phyloP scores from a whole-genome alignment of 148 eudicot genomes.

The Vaccinium macrocarpon region DNA sequence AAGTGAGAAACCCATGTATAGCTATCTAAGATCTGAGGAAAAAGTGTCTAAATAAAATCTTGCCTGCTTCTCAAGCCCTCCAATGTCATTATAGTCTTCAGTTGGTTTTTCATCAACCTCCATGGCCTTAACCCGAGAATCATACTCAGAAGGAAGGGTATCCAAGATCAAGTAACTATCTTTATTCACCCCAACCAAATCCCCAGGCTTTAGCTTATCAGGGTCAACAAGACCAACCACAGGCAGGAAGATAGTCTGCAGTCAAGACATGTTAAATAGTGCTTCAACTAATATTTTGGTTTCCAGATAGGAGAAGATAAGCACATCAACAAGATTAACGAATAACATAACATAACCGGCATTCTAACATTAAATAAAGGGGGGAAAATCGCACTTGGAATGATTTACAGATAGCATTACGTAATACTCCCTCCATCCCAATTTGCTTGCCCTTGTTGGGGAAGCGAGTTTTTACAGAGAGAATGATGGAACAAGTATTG shows the following conservation, averaged over 20 bases:
- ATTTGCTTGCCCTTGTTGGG: no score
- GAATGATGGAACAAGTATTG: no score
- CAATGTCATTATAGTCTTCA: slow-evolving; percentile 95
- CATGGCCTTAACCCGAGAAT: slow-evolving; percentile 97
- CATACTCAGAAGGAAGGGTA: slow-evolving; percentile 92
- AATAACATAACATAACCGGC: background rate
- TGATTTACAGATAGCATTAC: background rate
- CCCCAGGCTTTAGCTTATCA: slow-evolving; percentile 91
- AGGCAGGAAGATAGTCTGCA: slow-evolving; percentile 94
- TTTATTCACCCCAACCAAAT: slow-evolving; percentile 96
- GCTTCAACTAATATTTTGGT: background rate
- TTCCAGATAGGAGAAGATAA: background rate
- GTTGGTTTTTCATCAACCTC: slow-evolving; percentile 99
- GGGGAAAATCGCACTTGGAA: background rate
- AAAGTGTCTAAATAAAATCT: slow-evolving; percentile 12
- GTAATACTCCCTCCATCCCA: background rate
- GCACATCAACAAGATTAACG: background rate
- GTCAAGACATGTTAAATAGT: background rate
- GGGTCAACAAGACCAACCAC: slow-evolving; percentile 98
- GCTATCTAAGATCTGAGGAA: background rate
- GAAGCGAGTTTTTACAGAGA: no score
- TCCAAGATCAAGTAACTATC: slow-evolving; percentile 97
- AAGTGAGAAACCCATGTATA: slow-evolving; percentile 14
- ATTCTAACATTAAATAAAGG: background rate
- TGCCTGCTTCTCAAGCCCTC: slow-evolving; percentile 97